Evolutionary conservation across 371 early-diverging fungal genomes (phyloP).

Genomic region (Syncephalastrum racemosum): DNA sequence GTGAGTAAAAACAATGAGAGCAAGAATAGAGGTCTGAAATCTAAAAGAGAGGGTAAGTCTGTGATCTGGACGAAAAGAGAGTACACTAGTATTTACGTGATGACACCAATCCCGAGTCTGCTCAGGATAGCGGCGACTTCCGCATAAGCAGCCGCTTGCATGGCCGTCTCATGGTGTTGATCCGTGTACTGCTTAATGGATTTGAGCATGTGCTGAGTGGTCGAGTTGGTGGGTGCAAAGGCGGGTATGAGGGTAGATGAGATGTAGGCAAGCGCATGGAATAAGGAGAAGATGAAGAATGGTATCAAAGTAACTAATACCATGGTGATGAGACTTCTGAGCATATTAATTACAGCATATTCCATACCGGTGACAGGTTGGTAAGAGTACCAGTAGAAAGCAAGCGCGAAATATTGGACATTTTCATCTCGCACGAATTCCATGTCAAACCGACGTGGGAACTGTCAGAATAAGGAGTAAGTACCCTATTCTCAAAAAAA

Average conservation of each 20-base stretch:
- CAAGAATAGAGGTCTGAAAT: slow-evolving; percentile 72
- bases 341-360: background rate
- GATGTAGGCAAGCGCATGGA: slow-evolving; percentile 75
- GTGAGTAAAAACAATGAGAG: slow-evolving; percentile 76
- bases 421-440: slow-evolving; percentile 79
- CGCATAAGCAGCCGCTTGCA: slow-evolving; percentile 72
- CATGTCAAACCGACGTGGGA: slow-evolving; percentile 34
- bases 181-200: slow-evolving; percentile 60
- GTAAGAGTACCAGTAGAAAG: slow-evolving; percentile 75
- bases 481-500: background rate
- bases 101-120: slow-evolving; percentile 60
- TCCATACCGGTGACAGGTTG: slow-evolving; percentile 71
- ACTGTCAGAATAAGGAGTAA: slow-evolving; percentile 24
- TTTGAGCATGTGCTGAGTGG: slow-evolving; percentile 33
- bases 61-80: background rate
- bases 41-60: slow-evolving; percentile 19
- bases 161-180: slow-evolving; percentile 64
- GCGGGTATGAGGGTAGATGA: slow-evolving; percentile 65
- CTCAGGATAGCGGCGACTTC: slow-evolving; percentile 78
- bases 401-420: slow-evolving; percentile 83
- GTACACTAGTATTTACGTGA: slow-evolving; percentile 46
- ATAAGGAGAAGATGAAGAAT: slow-evolving; percentile 77
- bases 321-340: background rate
- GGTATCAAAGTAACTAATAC: slow-evolving; percentile 76
- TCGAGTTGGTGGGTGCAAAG: slow-evolving; percentile 52